Base-by-base conservation (phyloP, 1,284 basidiomycete species). In the Cutaneotrichosporon daszewskae region DNA sequence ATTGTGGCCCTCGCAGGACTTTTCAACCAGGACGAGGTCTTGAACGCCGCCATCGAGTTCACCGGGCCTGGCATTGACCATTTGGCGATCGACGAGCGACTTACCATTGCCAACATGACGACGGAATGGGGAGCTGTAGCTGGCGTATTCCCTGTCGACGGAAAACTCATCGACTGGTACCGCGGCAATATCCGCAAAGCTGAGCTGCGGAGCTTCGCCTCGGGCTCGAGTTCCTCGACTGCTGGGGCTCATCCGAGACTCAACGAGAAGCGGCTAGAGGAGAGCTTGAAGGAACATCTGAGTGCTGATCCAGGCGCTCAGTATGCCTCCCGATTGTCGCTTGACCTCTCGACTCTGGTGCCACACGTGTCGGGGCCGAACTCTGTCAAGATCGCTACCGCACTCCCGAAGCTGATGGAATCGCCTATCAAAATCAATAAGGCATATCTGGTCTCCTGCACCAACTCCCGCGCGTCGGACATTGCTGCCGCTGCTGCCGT, bases 1-100 rank as follows among this genome's bases (percentile, higher is more conserved):
- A 98, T 99, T 49, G 87, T 99, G 11, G 94, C 94, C 0, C 79
- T 99, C 4, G 97, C 94, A 50, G 91, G 94, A 10, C 86, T 84
- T 36, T 98, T 98, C 76, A 96, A 96, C 76, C 78, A 87, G 55
- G 95, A 98, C 68, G 89, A 98, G 68, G 95, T 98, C 3, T 77
- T 99, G 35, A 99, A 99, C 62, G 85, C 86, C n/a, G 94, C 94
- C 3, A 86, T 99, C 68, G 95, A 99, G 68, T 99, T 99, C 71
- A 83, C 84, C 2, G 94, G 94, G n/a, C 82, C 86, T 26, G 95
- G 94, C 17, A 77, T 97, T n/a, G 63, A 78, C 19, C 77, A 81
- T 25, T 76, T 99, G 32, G 74, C 81, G 0, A 78, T 99, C 33
- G 94, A 99, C 64, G 91, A 98, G 62, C 80, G 94, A 26, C 76